Base-by-base conservation (phyloP, 306 rosid genomes). In the Sesbania bispinosa region DNA sequence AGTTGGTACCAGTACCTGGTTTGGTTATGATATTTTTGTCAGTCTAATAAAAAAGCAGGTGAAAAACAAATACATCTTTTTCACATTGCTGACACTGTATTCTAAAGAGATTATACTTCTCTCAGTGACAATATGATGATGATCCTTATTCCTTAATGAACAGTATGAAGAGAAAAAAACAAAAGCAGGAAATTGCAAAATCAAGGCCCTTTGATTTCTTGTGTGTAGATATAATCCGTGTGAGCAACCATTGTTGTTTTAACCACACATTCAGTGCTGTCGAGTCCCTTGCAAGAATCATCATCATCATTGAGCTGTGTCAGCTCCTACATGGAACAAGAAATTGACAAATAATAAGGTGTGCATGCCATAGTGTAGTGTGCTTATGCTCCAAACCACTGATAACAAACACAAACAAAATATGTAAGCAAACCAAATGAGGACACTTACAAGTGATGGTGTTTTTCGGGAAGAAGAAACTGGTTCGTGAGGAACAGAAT, bases 141-240 rank as follows among this genome's bases (percentile, higher is more conserved):
- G n/a, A n/a, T n/a, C n/a, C n/a, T n/a, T n/a, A n/a, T n/a, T n/a
- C 14, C 43, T 61, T 7, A 24, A 47, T 1, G 13, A 62, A 33
- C n/a, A 36, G 24, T 35, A 2, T 46, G 39, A 41, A 26, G 18
- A 42, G 21, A 33, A 54, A 41, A 64, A 13, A 19, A n/a, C 39
- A 69, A 29, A 3, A 64, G 21, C 50, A 70, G 7, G 15, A 24
- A 27, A 63, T 10, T 10, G 54, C 60, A 54, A 48, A 24, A 57
- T 84, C 74, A 83, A 54, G 83, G 86, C 6, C 67, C 81, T 35
- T 38, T 67, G 62, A 70, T 45, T 52, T 73, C 85, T 71, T 85
- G 88, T 35, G 93, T 85, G 75, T 85, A 85, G 58, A 88, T 82
- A 51, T 88, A 85, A 65, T 88, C 93, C n/a, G 82, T 76, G 27